A percentile compares a stretch with the other conserved stretches of the same genome.
These are phyloP conservation scores for Hypocrella siamensis DNA, from an alignment of 2,329 filamentous ascomycete species.

Conservation along the genomic window DNA sequence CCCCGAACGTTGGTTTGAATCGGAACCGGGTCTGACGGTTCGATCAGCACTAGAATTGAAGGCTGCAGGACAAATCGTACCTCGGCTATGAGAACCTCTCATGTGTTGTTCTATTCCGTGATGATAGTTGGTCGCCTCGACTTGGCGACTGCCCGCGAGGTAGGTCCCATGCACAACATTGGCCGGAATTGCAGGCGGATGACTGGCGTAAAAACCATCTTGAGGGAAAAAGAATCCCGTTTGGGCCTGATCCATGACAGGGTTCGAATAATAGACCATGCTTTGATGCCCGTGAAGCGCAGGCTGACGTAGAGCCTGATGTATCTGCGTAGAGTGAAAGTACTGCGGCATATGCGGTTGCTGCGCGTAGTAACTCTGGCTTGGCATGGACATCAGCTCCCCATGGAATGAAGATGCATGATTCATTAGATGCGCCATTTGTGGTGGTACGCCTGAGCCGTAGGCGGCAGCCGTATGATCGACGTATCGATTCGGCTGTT, in stretches of 20 bases:
- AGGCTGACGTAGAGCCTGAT: conserved; percentile 19
- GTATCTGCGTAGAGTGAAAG: conserved; percentile 23
- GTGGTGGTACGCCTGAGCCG: conserved; percentile 18
- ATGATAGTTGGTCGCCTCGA: conserved; percentile 4
- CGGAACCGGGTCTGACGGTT: no score
- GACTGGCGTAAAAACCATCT: conserved; percentile 19
- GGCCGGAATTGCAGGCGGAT: conserved; percentile 14
- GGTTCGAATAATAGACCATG: conserved; percentile 27
- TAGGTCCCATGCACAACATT: conserved; percentile 21
- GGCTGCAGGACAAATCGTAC: no score
- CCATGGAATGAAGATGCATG: conserved; percentile 24
- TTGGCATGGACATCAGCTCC: conserved; percentile 21
- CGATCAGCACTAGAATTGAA: no score
- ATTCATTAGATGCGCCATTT: conserved; percentile 21
- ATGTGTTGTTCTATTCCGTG: conserved; percentile 2
- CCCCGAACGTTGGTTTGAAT: conserved; percentile 15
- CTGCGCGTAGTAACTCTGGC: conserved; percentile 30
- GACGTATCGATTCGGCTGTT: conserved; percentile 15
- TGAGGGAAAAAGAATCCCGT: conserved; percentile 29
- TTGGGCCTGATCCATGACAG: conserved; percentile 26
- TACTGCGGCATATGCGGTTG: conserved; percentile 29
- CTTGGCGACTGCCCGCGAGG: conserved; percentile 8
- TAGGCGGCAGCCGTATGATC: conserved; percentile 17
- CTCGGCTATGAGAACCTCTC: no score
- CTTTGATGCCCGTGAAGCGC: conserved; percentile 20